Percentiles rank a stretch among this genome's conserved stretches.
Evolutionary conservation across 2,329 filamentous ascomycete species (phyloP).

Genomic region (Diplodia scrobiculata): DNA sequence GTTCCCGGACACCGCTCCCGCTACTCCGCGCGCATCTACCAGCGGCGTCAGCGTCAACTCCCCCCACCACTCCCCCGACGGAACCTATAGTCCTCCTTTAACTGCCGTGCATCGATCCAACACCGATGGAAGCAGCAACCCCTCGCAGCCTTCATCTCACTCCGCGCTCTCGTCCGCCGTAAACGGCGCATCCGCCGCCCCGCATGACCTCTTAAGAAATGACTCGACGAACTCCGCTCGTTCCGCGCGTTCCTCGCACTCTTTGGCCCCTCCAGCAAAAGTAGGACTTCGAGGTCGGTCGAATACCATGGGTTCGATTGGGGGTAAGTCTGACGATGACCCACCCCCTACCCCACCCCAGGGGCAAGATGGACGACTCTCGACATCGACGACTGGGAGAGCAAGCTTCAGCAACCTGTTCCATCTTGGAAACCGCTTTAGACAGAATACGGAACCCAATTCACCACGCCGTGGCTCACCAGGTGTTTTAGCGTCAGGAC

Average conservation of each 20-base stretch:
- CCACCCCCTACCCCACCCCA: slow-evolving; percentile 60
- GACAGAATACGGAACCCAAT: slow-evolving; percentile 76
- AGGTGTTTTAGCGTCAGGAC: slow-evolving; percentile 63
- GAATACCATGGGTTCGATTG: slow-evolving; percentile 83
- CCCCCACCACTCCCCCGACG: slow-evolving; percentile 38
- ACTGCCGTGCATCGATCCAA: slow-evolving; percentile 40
- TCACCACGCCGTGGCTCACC: slow-evolving; percentile 63
- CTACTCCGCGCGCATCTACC: slow-evolving; percentile 50
- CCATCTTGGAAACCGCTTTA: slow-evolving; percentile 70
- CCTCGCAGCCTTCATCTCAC: slow-evolving; percentile 53
- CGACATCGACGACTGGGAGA: slow-evolving; percentile 79
- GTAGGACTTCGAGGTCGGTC: slow-evolving; percentile 72
- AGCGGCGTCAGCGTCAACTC: slow-evolving; percentile 43
- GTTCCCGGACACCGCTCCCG: slow-evolving; percentile 49
- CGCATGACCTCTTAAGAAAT: slow-evolving; percentile 57
- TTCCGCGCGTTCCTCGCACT: slow-evolving; percentile 62
- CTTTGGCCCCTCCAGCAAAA: slow-evolving; percentile 60
- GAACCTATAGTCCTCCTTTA: slow-evolving; percentile 47
- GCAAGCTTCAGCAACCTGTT: slow-evolving; percentile 93
- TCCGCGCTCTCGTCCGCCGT: slow-evolving; percentile 50
- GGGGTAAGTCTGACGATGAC: slow-evolving; percentile 70
- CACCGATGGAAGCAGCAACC: slow-evolving; percentile 37
- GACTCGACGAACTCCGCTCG: slow-evolving; percentile 66
- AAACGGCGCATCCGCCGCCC: slow-evolving; percentile 43
- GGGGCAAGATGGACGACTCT: slow-evolving; percentile 62